Evolutionary conservation across 305 asterid genomes (phyloP).

Genomic region (Rubia occidens): DNA sequence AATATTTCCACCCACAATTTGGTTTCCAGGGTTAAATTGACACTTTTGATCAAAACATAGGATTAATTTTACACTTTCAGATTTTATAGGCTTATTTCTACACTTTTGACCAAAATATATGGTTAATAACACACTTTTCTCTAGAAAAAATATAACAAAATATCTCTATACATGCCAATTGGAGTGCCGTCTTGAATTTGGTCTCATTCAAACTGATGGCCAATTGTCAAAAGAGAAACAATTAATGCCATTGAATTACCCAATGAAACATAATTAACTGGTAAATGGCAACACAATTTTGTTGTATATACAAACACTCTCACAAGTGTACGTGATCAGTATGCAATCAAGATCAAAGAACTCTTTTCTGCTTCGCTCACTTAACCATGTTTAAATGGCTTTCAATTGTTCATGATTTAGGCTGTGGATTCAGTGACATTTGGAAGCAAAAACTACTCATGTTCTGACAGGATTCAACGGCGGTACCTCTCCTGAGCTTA

Average conservation of each 20-base stretch:
- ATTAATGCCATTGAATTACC: not conserved
- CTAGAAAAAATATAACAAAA: no score
- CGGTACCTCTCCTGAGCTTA: constrained; percentile 8
- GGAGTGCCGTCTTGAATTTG: not conserved
- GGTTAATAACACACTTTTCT: no score
- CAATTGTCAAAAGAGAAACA: not conserved
- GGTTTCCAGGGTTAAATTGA: no score
- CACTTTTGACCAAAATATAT: no score
- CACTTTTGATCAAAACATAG: no score
- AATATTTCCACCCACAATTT: no score
- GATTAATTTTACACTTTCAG: no score
- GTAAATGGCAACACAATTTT: not conserved
- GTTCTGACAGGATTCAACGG: not conserved
- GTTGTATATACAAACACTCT: not conserved
- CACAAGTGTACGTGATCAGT: not conserved
- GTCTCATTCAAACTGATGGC: not conserved
- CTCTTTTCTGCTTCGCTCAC: not conserved
- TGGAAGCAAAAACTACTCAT: not conserved
- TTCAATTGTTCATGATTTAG: not conserved
- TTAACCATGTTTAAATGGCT: not conserved
- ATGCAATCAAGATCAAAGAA: not conserved
- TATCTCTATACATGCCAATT: not conserved
- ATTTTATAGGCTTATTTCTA: no score
- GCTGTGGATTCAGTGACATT: not conserved
- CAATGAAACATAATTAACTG: not conserved